Evolutionary conservation across 495 filamentous ascomycete genomes (phyloP).

Genomic region (Tuber calosporum): DNA sequence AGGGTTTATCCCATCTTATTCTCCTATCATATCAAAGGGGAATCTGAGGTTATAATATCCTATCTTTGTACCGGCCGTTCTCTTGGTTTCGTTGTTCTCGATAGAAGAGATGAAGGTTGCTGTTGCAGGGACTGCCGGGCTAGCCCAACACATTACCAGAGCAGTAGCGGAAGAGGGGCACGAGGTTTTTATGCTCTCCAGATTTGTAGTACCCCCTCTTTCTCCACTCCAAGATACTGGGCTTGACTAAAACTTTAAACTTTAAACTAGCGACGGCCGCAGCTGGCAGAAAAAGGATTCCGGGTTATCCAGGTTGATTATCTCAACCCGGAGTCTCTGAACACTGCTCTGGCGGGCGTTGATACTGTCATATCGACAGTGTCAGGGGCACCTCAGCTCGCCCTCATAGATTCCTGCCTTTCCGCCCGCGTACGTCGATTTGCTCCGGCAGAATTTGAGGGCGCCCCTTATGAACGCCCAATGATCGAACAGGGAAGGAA

Average conservation of each 20-base stretch:
- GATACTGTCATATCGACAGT: constrained; percentile 71
- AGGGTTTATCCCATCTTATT: neutral
- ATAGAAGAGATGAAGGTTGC: constrained; percentile 61
- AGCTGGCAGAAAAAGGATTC: constrained; percentile 49
- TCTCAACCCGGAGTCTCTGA: constrained; percentile 50
- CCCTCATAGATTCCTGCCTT: constrained; percentile 65
- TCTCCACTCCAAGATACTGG: constrained; percentile 35
- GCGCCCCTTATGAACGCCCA: constrained; percentile 46
- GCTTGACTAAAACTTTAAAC: constrained; percentile 41
- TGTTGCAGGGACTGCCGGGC: constrained; percentile 62
- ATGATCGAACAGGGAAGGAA: constrained; percentile 50
- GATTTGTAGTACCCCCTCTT: constrained; percentile 47
- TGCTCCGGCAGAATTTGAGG: constrained; percentile 70
- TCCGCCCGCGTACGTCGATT: constrained; percentile 59
- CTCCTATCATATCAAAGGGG: neutral
- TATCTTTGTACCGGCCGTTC: neutral
- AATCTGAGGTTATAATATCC: neutral
- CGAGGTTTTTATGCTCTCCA: constrained; percentile 61
- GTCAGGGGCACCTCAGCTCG: constrained; percentile 56
- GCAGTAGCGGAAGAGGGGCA: constrained; percentile 56
- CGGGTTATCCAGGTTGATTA: constrained; percentile 58
- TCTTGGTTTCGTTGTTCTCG: neutral
- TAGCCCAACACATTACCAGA: constrained; percentile 58
- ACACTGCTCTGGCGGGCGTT: constrained; percentile 59
- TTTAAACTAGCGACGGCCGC: constrained; percentile 41